Evolutionary conservation across 345 rosid genomes (phyloP).

Genomic region (Pugionium cornutum): DNA sequence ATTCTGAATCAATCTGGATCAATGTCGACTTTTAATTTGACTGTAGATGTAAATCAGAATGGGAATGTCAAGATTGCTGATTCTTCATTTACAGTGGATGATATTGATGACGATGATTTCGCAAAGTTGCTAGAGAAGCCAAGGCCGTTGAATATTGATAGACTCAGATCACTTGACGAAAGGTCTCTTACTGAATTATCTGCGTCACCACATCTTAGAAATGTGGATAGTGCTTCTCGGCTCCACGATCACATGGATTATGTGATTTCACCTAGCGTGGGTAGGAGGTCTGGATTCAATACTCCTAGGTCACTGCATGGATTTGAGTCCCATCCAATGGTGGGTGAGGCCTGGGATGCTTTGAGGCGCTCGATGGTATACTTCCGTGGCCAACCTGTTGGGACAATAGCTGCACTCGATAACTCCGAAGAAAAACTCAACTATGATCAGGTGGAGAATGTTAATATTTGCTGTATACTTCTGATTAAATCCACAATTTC

Average conservation of each 20-base stretch:
- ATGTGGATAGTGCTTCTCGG: conserved; percentile 40
- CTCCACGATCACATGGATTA: conserved; percentile 45
- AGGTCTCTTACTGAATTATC: conserved; percentile 55
- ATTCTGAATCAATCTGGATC: conserved; percentile 21
- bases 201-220: conserved; percentile 51
- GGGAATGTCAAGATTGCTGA: conserved; percentile 45
- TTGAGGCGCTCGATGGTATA: conserved; percentile 66
- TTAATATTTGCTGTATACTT: neutral
- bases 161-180: conserved; percentile 75
- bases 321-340: conserved; percentile 64
- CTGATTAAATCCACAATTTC: neutral
- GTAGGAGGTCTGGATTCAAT: conserved; percentile 61
- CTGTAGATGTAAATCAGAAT: conserved; percentile 42
- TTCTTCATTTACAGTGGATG: conserved; percentile 35
- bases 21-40: conserved; percentile 45
- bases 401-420: conserved; percentile 88
- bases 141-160: conserved; percentile 67
- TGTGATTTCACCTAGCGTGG: conserved; percentile 49
- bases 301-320: conserved; percentile 56
- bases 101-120: conserved; percentile 60
- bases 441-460: conserved; percentile 79
- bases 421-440: conserved; percentile 78
- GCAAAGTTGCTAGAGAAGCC: conserved; percentile 70
- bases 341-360: conserved; percentile 87
- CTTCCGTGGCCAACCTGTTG: conserved; percentile 90